Base-by-base conservation (phyloP, 2,329 filamentous ascomycete species). In the Fusarium sp. region DNA sequence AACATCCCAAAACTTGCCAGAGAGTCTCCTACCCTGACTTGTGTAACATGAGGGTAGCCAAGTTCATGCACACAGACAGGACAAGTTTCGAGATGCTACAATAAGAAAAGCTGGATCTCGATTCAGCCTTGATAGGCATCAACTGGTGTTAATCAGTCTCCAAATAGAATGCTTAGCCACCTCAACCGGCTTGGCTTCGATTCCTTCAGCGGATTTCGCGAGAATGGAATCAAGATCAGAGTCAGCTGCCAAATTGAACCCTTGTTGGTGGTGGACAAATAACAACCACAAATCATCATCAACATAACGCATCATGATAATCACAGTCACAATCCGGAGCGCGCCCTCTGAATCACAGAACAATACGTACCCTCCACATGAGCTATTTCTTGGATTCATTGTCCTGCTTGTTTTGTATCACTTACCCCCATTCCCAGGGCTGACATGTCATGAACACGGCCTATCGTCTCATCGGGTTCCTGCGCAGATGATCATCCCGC, bases 401-500 rank as follows among this genome's bases (percentile, higher is more conserved):
- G 31, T 63, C 39, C 42, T 37, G 45, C 42, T 62, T 54, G 35
- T 54, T 54, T n/a, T 54, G 37, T 54, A 29, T 54, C 49, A 46
- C 39, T 31, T 19, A 23, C 23, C 52, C 54, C 39, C 39, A 48
- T 57, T n/a, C 29, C 27, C 39, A 49, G 52, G 70, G 60, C 63
- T 70, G 63, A 70, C 51, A 63, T 65, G 65, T 39, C 51, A 64
- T 51, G 63, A 39, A 45, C 59, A 60, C 29, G 60, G 62, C 76
- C 74, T 76, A 77, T 77, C 68, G 69, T 56, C 64, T 63, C 59
- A 57, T 66, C 77, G 77, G 77, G 77, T 79, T 79, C 77, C 77
- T 79, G 77, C 77, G 71, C 76, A 73, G 77, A 71, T 78, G 76
- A 78, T 77, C 73, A 77, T 72, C 71, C 74, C 74, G 69, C 67